Conservation (phyloP, 2,329 filamentous ascomycete genomes). For the Sclerotinia nivalis region DNA sequence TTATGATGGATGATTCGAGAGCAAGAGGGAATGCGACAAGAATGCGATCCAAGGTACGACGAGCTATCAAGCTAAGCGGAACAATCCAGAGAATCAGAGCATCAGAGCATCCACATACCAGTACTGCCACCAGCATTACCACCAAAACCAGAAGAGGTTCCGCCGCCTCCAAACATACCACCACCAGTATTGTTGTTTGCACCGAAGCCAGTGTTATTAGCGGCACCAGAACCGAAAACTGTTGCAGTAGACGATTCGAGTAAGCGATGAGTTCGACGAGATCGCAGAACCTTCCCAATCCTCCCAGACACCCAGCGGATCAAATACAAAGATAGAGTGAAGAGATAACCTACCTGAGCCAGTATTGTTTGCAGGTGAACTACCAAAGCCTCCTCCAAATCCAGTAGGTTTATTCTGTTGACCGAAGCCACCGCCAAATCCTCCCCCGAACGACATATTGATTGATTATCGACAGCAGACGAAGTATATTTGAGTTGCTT, state of each 20-base stretch:
- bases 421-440: constrained; percentile 55
- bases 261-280: constrained; percentile 40
- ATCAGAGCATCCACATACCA: constrained; percentile 42
- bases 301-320: neutral
- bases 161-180: constrained; percentile 43
- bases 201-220: constrained; percentile 45
- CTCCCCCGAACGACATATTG: constrained; percentile 43
- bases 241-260: constrained; percentile 38
- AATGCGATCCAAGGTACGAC: constrained; percentile 21
- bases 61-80: constrained; percentile 30
- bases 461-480: constrained; percentile 24
- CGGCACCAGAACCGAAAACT: constrained; percentile 47
- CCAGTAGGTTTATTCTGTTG: constrained; percentile 53
- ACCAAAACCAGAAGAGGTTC: constrained; percentile 41
- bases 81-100: constrained; percentile 31
- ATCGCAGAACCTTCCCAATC: neutral
- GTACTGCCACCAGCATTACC: constrained; percentile 39
- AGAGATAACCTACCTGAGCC: constrained; percentile 42
- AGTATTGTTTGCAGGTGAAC: constrained; percentile 32
- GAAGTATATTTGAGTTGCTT: constrained; percentile 16
- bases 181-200: constrained; percentile 41
- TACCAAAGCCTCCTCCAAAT: constrained; percentile 60
- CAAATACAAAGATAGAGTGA: constrained; percentile 21
- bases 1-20: constrained; percentile 21
- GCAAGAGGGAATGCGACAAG: constrained; percentile 17